These are phyloP conservation scores for Rubus idaeus DNA, from an alignment of 306 rosid species.

Conservation along the genomic window DNA sequence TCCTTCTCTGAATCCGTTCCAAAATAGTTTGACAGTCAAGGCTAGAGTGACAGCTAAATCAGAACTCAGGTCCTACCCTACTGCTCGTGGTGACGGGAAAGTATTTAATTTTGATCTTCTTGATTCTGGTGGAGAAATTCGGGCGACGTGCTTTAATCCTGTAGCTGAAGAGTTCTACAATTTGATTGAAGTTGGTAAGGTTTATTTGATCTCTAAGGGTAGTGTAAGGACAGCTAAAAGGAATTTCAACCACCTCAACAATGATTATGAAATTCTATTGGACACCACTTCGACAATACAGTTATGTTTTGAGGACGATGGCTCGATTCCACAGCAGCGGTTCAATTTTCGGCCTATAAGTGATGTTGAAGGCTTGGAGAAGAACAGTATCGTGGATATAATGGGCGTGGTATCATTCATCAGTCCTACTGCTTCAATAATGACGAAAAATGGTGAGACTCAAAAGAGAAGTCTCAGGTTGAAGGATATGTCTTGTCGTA, in stretches of 20 bases:
- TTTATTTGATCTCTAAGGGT: constrained; percentile 75
- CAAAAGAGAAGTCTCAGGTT: constrained; percentile 78
- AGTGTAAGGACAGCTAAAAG: constrained; percentile 65
- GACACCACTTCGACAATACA: constrained; percentile 58
- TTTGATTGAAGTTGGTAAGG: constrained; percentile 71
- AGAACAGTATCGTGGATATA: constrained; percentile 57
- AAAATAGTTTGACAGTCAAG: constrained; percentile 76
- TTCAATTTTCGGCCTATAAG: constrained; percentile 63
- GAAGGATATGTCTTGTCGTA: constrained; percentile 78
- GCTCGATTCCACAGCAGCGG: constrained; percentile 58
- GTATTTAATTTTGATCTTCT: constrained; percentile 91
- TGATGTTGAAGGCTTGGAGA: constrained; percentile 68
- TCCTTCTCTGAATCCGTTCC: constrained; percentile 73
- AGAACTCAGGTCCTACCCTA: constrained; percentile 65
- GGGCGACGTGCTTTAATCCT: constrained; percentile 79
- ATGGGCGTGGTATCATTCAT: constrained; percentile 75
- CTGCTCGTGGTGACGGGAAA: constrained; percentile 86
- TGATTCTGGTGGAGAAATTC: constrained; percentile 86
- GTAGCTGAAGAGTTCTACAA: constrained; percentile 79
- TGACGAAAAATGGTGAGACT: constrained; percentile 87
- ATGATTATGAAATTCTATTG: constrained; percentile 71
- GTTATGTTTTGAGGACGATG: constrained; percentile 69
- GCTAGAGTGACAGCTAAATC: constrained; percentile 86
- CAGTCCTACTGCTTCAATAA: constrained; percentile 63
- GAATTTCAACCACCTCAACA: constrained; percentile 50